Conservation (phyloP, 2,329 filamentous ascomycete species). For the Dothistroma pini region DNA sequence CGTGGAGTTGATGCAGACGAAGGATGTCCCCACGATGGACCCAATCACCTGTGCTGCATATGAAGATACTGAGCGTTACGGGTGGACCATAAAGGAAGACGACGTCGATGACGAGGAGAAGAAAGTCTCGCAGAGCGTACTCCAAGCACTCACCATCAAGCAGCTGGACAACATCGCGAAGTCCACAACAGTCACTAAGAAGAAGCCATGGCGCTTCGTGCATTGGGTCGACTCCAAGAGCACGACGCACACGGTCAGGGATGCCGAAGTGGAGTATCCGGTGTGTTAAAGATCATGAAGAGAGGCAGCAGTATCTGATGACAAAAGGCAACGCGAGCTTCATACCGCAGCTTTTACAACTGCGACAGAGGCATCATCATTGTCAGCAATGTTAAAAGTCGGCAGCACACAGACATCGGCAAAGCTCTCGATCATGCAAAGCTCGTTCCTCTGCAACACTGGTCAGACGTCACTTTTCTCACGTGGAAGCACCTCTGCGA, state of each 20-base stretch:
- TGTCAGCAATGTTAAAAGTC: background rate
- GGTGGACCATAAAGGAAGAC: background rate
- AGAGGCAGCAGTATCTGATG: background rate
- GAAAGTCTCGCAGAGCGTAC: background rate
- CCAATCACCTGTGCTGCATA: background rate
- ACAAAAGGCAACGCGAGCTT: background rate
- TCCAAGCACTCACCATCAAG: background rate
- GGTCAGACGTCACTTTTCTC: background rate
- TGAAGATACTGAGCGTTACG: background rate
- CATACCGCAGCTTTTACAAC: background rate
- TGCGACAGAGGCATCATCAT: background rate
- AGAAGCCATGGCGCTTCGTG: background rate
- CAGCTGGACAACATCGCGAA: background rate
- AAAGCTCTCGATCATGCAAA: background rate
- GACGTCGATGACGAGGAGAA: background rate
- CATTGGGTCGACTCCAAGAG: background rate
- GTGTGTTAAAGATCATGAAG: background rate
- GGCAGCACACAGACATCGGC: background rate
- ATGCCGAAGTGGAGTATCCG: background rate
- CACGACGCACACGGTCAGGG: background rate
- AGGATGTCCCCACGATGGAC: background rate
- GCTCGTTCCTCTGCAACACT: background rate
- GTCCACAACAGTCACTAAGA: background rate
- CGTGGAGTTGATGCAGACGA: background rate
- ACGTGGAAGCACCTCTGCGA: background rate